Base-by-base conservation (phyloP, 257 asterid genomes). In the Jacaranda mimosifolia region DNA sequence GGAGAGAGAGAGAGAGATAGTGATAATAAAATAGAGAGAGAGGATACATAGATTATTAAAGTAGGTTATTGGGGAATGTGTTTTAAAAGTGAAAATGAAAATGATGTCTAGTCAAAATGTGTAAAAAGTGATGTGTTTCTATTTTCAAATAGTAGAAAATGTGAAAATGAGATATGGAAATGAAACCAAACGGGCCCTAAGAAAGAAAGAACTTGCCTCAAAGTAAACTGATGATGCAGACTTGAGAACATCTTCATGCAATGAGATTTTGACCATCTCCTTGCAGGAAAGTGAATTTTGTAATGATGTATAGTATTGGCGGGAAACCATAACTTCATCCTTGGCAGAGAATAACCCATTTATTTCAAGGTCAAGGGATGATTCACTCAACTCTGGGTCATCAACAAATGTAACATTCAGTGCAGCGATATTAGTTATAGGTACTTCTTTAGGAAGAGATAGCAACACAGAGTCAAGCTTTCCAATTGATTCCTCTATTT, bases 371-470 rank as follows among this genome's bases (percentile, higher is more conserved):
- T 81, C 88, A 68, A 96, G 83, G 1, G 94, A 87, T 53, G 95
- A 85, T 70, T 85, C 87, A 70, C 76, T 80, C 79, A 89, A 74
- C 76, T 78, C 80, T 9, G 95, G 97, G 56, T 90, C 91, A 56
- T 86, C 91, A 42, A 96, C 80, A 78, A 96, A 78, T 18, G 98
- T 91, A 46, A 85, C 84, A 74, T 96, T 91, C 79, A 96, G 49
- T 52, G 83, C 72, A 84, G 92, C 94, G n/a, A 88, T 15, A 75
- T 84, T 75, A 68, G 88, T 81, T 69, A 96, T 75, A 3, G 92
- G 72, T 45, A 90, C 87, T 88, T 90, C 94, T 87, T 88, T 91
- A 10, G 99, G 98, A 82, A 91, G 81, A 71, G 97, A 89, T 83
- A 84, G 87, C 85, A 96, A 82, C 39, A 75, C 43, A 45, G 87